These are phyloP conservation scores for Ophiostoma ips DNA, from an alignment of 2,329 filamentous ascomycete species.

Conservation along the genomic window DNA sequence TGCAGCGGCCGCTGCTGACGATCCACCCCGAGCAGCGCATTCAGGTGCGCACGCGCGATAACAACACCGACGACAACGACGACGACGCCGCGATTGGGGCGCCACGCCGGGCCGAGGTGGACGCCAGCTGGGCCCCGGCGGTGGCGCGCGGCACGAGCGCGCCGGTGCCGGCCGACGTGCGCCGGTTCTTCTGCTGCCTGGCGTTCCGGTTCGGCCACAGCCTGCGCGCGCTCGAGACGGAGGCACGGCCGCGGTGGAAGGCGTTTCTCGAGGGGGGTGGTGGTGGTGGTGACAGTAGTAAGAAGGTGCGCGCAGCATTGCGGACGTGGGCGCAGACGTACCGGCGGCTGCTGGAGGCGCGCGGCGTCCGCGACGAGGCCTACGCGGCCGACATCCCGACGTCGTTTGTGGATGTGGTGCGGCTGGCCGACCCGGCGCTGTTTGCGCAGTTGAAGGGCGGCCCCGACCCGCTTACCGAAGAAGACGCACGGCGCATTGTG, in stretches of 20 bases:
- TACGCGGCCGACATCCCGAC: slow-evolving; percentile 7
- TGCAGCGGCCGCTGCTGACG: slow-evolving; percentile 17
- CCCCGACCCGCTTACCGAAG: slow-evolving; percentile 7
- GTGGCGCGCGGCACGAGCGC: slow-evolving; percentile 3
- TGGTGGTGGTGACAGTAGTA: not conserved
- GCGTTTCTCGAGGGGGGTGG: not conserved
- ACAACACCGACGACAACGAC: not conserved
- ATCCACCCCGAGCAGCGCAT: slow-evolving; percentile 21
- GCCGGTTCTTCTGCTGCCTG: slow-evolving; percentile 17
- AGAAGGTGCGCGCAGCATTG: slow-evolving; percentile 2
- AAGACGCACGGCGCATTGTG: slow-evolving; percentile 19
- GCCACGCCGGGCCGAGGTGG: slow-evolving; percentile 11
- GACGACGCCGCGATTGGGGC: slow-evolving; percentile 12
- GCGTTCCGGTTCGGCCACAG: slow-evolving; percentile 18
- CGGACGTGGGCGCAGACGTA: slow-evolving; percentile 7
- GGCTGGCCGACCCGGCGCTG: slow-evolving; percentile 18
- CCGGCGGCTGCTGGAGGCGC: not conserved
- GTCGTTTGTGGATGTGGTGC: slow-evolving; percentile 19
- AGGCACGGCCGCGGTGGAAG: slow-evolving; percentile 3
- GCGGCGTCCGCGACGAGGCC: not conserved
- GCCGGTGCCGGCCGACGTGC: slow-evolving; percentile 7
- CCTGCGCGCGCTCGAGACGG: slow-evolving; percentile 13
- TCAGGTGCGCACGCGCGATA: not conserved
- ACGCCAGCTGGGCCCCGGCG: slow-evolving; percentile 10
- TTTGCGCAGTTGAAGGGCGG: no score